A percentile compares a stretch with the other conserved stretches of the same genome.
These are phyloP conservation scores for Hypoxylon cercidicola DNA, from an alignment of 495 filamentous ascomycete genomes.

Conservation along the genomic window DNA sequence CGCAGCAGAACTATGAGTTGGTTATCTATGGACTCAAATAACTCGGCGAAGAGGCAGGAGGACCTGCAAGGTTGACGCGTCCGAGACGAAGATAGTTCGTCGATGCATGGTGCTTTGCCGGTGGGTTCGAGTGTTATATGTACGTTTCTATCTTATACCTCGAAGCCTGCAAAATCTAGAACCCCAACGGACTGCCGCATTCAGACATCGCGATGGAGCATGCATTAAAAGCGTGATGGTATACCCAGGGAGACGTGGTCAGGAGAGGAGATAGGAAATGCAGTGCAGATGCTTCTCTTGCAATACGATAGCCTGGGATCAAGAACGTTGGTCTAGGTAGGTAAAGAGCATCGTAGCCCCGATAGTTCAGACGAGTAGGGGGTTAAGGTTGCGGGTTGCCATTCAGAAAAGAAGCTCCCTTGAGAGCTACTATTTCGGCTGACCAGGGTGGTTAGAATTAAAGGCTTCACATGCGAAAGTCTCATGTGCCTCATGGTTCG, in stretches of 20 bases:
- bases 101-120: constrained; percentile 20
- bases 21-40: constrained; percentile 22
- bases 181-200: constrained; percentile 18
- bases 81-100: constrained; percentile 32
- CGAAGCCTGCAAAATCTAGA: neutral
- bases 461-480: constrained; percentile 13
- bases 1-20: constrained; percentile 20
- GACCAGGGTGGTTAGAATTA: neutral
- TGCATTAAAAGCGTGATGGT: neutral
- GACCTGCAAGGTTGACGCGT: constrained; percentile 29
- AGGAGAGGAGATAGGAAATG: neutral
- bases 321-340: neutral
- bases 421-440: neutral
- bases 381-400: constrained; percentile 5
- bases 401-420: constrained; percentile 7
- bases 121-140: constrained; percentile 18
- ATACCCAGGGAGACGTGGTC: neutral
- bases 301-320: constrained; percentile 3
- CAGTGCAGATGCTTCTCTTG: neutral
- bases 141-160: neutral
- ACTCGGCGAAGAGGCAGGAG: constrained; percentile 1
- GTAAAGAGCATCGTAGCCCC: neutral
- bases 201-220: neutral
- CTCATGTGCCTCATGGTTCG: constrained; percentile 3
- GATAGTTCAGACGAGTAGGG: constrained; percentile 23